Conservation (phyloP, 768 basidiomycete species). For the Suillus variegatus region DNA sequence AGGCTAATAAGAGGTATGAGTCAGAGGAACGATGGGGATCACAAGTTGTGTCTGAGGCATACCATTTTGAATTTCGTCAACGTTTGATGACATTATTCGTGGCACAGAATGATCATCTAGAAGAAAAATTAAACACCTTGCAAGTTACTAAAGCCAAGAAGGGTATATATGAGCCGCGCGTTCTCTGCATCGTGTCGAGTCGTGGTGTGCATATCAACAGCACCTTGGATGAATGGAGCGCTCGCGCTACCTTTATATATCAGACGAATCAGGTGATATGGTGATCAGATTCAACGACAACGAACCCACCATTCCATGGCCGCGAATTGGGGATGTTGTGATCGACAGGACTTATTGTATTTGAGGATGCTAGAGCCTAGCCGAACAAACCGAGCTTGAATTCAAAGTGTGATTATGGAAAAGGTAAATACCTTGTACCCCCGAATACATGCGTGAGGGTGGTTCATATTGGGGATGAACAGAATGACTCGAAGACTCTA, state of each 20-base stretch:
- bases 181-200: not conserved
- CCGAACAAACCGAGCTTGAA: not conserved
- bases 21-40: not conserved
- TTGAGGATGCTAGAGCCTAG: not conserved
- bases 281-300: not conserved
- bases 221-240: not conserved
- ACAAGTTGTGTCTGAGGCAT: not conserved
- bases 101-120: not conserved
- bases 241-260: not conserved
- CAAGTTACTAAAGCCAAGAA: not conserved
- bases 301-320: not conserved
- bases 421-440: not conserved
- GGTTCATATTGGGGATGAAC: not conserved
- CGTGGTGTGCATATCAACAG: not conserved
- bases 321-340: not conserved
- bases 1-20: not conserved
- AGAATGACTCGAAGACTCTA: not conserved
- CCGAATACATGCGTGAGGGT: too few species aligned
- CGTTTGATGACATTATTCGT: not conserved
- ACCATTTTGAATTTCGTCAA: not conserved
- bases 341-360: not conserved
- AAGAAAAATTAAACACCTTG: not conserved
- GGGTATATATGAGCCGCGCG: not conserved
- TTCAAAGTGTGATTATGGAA: not conserved
- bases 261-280: not conserved